These are phyloP conservation scores for Wickerhamiella occidentalis DNA, from an alignment of 805 yeast species.

Conservation along the genomic window DNA sequence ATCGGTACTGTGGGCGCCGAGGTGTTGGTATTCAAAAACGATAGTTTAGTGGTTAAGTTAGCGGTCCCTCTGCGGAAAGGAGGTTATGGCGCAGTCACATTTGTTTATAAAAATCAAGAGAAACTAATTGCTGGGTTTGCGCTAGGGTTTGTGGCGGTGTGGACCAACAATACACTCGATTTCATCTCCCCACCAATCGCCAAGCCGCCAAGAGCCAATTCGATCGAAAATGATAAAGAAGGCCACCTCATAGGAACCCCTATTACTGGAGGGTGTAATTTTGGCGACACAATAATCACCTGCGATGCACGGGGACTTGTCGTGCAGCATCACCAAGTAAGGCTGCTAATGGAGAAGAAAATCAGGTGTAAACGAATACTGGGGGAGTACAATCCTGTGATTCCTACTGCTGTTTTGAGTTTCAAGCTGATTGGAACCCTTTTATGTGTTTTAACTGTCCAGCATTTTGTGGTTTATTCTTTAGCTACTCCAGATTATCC, in stretches of 20 bases:
- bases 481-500: neutral
- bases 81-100: conserved; percentile 39
- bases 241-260: conserved; percentile 33
- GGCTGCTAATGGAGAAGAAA: conserved; percentile 42
- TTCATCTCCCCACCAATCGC: conserved; percentile 25
- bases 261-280: conserved; percentile 37
- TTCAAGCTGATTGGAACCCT: neutral
- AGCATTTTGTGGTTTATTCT: neutral
- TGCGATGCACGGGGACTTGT: conserved; percentile 47
- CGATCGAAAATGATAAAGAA: conserved; percentile 17
- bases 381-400: conserved; percentile 32
- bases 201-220: conserved; percentile 11
- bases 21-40: conserved; percentile 54
- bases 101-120: conserved; percentile 53
- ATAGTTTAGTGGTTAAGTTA: conserved; percentile 40
- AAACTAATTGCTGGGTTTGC: conserved; percentile 56
- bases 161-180: conserved; percentile 35
- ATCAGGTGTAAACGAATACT: conserved; percentile 38
- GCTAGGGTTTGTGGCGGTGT: conserved; percentile 52
- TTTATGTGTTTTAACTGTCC: neutral
- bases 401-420: conserved; percentile 2
- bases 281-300: conserved; percentile 37
- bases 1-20: conserved; percentile 63
- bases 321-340: conserved; percentile 50
- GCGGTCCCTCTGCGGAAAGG: conserved; percentile 23